Percentiles rank a stretch among this genome's conserved stretches.
Evolutionary conservation across 768 basidiomycete genomes (phyloP).

Genomic region (Lactarius trivialis): DNA sequence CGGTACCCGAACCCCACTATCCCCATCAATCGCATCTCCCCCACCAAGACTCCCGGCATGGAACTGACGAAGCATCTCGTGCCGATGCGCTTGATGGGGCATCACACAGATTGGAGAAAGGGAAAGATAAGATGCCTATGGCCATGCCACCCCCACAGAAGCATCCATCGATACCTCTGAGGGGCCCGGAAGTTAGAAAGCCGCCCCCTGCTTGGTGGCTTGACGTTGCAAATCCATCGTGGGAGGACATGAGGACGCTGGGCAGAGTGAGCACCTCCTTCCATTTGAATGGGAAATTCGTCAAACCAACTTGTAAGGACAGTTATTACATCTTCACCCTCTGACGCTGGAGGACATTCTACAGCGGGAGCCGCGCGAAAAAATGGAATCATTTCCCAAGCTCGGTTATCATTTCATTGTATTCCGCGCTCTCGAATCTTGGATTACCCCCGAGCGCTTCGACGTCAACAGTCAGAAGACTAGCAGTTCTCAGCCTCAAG

Average conservation of each 20-base stretch:
- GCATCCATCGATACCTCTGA: background rate
- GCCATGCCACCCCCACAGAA: background rate
- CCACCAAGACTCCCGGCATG: background rate
- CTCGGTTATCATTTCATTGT: constrained; percentile 91
- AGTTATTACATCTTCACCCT: constrained; percentile 86
- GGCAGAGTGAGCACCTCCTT: constrained; percentile 53
- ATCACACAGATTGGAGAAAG: constrained; percentile 32
- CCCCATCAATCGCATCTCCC: background rate
- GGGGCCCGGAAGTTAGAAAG: constrained; percentile 8
- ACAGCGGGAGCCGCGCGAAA: constrained; percentile 87
- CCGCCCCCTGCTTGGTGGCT: constrained; percentile 78
- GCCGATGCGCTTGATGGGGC: too few relatives aligned
- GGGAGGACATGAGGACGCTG: constrained; percentile 80
- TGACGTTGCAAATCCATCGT: constrained; percentile 80
- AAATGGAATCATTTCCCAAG: constrained; percentile 81
- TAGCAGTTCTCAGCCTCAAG: constrained; percentile 18
- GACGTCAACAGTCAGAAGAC: constrained; percentile 28
- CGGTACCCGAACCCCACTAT: background rate
- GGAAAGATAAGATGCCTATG: constrained; percentile 37
- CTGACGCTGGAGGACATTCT: constrained; percentile 90
- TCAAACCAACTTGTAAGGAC: background rate
- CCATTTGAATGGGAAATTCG: too few relatives aligned
- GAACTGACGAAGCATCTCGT: background rate
- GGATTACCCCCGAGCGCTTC: constrained; percentile 37
- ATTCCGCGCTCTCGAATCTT: constrained; percentile 72